phyloP scores from a whole-genome alignment of 371 early-diverging fungal genomes.

The Rhizopus sp. region DNA sequence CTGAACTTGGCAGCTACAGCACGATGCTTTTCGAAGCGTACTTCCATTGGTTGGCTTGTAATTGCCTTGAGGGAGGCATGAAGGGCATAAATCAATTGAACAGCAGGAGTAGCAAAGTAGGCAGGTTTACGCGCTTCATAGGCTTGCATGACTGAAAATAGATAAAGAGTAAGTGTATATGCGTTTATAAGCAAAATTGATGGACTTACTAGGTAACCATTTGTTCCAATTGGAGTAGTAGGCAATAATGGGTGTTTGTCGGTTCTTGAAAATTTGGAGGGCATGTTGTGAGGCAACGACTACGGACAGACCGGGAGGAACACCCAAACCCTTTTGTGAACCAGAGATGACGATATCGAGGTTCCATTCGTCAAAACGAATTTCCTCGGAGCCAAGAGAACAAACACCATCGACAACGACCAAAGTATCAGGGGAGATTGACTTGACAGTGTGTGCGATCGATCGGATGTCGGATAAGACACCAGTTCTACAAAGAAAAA shows the following conservation, averaged over 20 bases:
- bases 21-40: slow-evolving; percentile 71
- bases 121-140: slow-evolving; percentile 90
- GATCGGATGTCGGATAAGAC: slow-evolving; percentile 83
- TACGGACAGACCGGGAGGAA: slow-evolving; percentile 85
- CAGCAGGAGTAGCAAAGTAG: slow-evolving; percentile 98
- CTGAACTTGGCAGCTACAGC: slow-evolving; percentile 76
- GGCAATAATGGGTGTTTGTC: slow-evolving; percentile 70
- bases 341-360: slow-evolving; percentile 90
- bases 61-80: slow-evolving; percentile 83
- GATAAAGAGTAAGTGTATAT: slow-evolving; percentile 4
- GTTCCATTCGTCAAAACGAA: slow-evolving; percentile 92
- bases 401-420: slow-evolving; percentile 96
- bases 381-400: slow-evolving; percentile 91
- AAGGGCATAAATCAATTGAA: slow-evolving; percentile 91
- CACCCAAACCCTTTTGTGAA: slow-evolving; percentile 95
- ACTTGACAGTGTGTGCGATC: slow-evolving; percentile 74
- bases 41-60: slow-evolving; percentile 66
- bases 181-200: neutral
- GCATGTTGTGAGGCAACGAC: slow-evolving; percentile 80
- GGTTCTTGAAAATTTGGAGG: slow-evolving; percentile 64
- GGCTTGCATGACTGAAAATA: slow-evolving; percentile 80
- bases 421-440: slow-evolving; percentile 83
- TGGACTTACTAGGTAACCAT: slow-evolving; percentile 77
- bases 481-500: slow-evolving; percentile 60
- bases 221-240: slow-evolving; percentile 85